These are phyloP conservation scores for Mycena alexandri DNA, from an alignment of 768 basidiomycete genomes.

Conservation along the genomic window DNA sequence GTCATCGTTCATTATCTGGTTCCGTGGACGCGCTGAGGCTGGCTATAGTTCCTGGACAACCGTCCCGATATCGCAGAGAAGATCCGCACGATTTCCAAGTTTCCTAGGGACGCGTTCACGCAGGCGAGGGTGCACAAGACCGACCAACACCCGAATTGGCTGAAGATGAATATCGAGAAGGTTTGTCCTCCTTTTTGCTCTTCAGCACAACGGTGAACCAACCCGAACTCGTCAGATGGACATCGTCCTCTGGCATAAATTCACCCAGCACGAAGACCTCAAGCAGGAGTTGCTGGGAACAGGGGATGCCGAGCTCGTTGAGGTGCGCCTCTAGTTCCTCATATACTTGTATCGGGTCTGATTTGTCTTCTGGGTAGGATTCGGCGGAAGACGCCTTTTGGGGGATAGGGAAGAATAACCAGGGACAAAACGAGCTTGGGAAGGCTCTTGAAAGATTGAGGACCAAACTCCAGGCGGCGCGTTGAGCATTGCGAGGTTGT, in stretches of 20 bases:
- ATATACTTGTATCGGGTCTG: no score
- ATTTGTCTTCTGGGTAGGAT: background rate
- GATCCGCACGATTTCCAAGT: background rate
- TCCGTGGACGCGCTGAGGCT: background rate
- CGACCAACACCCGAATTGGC: constrained; percentile 7
- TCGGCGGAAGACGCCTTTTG: constrained; percentile 5
- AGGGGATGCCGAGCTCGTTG: constrained; percentile 1
- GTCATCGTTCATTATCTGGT: no score
- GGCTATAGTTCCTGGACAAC: constrained; percentile 6
- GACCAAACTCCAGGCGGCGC: background rate
- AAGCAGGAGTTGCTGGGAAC: constrained; percentile 1
- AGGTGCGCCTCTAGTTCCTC: background rate
- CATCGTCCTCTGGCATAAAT: constrained; percentile 2
- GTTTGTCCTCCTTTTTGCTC: background rate
- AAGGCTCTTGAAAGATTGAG: constrained; percentile 11
- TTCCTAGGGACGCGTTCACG: background rate
- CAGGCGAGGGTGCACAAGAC: background rate
- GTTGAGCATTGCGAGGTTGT: no score
- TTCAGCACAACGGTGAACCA: background rate
- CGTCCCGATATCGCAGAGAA: constrained; percentile 12
- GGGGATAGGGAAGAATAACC: background rate
- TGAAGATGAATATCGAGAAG: constrained; percentile 15
- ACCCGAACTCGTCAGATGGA: constrained; percentile 2
- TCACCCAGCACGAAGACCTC: constrained; percentile 3
- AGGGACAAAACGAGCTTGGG: constrained; percentile 3